Evolutionary conservation across 345 rosid species (phyloP), one percentile per base, ranked within the genome.

Genomic region (Fremontodendron californicum): DNA sequence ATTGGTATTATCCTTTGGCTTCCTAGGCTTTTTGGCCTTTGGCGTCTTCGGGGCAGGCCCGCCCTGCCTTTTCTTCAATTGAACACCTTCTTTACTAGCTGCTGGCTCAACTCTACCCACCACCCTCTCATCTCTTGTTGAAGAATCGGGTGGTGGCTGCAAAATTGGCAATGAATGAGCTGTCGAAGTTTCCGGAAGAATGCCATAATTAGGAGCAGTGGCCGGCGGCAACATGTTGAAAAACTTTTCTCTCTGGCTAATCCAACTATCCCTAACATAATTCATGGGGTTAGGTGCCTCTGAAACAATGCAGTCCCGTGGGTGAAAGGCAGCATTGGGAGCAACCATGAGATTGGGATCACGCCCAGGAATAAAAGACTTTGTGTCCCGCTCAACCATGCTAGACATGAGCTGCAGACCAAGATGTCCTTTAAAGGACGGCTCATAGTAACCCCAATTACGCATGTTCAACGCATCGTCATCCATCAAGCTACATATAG

Each of bases 371-470:
- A 92, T 61, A 74, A 85, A 89, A 40, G 87, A 85, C 83, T 90
- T 94, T 5, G 89, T 86, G 82, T 94, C 93, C 12, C 90, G 89
- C 73, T 94, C 98, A 65, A 84, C 81, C 84, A 85, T 90, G 82
- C 70, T 80, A 1, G 98, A 75, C 95, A 93, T 90, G 71, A 93
- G 91, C 82, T 94, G 98, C 79, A 94, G 91, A 83, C 92, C 87
- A 9, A 90, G 84, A 77, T 86, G 91, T 54, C 87, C 92, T 39
- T 89, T 93, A 77, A 87, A 86, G 73, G 93, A 85, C 2, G 90
- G 89, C 62, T 91, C 97, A 86, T 91, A 94, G 78, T 87, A 94
- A 49, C 97, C 97, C 97, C 97, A 91, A 75, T 89, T 89, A 23
- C 91, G 87, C 84, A 91, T 90, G 79, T 86, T 87, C 88, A 92